Evolutionary conservation across 148 eudicot species (phyloP), one percentile per base, ranked within the genome.

Genomic region (Diospyros lotus): DNA sequence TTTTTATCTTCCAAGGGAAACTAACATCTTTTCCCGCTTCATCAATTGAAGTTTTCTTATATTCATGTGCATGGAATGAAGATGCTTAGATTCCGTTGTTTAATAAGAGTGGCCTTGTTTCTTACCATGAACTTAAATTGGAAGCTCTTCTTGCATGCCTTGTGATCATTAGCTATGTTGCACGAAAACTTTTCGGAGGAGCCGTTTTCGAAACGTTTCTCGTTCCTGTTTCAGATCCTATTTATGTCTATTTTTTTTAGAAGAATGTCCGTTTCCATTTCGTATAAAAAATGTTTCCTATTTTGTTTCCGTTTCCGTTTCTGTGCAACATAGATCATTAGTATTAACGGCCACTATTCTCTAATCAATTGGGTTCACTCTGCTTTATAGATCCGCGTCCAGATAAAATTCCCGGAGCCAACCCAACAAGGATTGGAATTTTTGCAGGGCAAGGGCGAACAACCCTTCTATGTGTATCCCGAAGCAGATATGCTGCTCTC

Each of bases 401-500:
- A 91, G 70, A 84, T 94, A 50, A 88, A 83, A 70, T 85, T 43
- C 75, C 97, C 94, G 0, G 84, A 83, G 82, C 87, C 77, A 78
- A 94, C 98, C 52, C 77, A 79, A 38, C 71, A 58, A 54, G 97
- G 98, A 46, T 60, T 86, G 74, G 76, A 79, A 53, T 88, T 83
- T 61, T 79, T 94, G 76, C 81, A 82, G 63, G 73, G 77, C 28
- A 76, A 71, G 41, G 12, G 4, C 67, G 92, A 84, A 51, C 75
- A 78, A 54, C 80, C 78, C 45, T 87, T 94, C 5, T 51, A 73
- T 58, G 89, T 83, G 41, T 79, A 83, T 73, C 93, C 97, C 7
- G 94, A 91, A 78, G 94, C 97, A 2, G 98, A 94, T 71, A 94
- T 94, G 98, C 18, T 87, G 74, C 75, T 88, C 59, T 80, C 91